These are phyloP conservation scores for Daedaleopsis nitida DNA, from an alignment of 768 basidiomycete genomes.

Conservation along the genomic window DNA sequence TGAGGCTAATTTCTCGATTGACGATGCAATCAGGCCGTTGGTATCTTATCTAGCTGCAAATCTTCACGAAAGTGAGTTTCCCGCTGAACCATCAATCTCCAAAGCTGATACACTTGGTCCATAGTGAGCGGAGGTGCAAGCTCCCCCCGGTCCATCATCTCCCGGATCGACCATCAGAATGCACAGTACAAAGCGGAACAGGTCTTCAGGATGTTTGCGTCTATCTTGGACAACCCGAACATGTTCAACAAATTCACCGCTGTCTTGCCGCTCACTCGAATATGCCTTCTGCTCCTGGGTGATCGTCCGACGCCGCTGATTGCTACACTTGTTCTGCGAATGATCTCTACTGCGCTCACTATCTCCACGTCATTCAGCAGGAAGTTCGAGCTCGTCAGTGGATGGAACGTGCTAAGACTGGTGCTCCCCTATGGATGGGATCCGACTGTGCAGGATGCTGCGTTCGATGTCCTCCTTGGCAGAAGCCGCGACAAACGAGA, in stretches of 20 bases:
- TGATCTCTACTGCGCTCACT: slow-evolving; percentile 59
- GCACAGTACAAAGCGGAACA: slow-evolving; percentile 64
- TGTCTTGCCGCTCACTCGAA: slow-evolving; percentile 75
- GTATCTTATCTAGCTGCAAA: slow-evolving; percentile 86
- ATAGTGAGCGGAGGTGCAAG: slow-evolving; percentile 16
- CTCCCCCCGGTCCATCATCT: slow-evolving; percentile 58
- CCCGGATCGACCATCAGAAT: slow-evolving; percentile 52
- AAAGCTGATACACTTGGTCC: neutral
- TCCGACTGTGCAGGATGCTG: slow-evolving; percentile 59
- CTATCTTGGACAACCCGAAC: slow-evolving; percentile 55
- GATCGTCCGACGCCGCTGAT: slow-evolving; percentile 65
- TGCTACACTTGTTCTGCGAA: slow-evolving; percentile 56
- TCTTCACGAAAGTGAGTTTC: slow-evolving; percentile 60
- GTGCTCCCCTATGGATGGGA: slow-evolving; percentile 74
- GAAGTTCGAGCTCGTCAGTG: slow-evolving; percentile 84
- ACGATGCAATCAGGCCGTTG: slow-evolving; percentile 81
- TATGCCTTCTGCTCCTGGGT: slow-evolving; percentile 79
- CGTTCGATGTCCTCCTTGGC: slow-evolving; percentile 72
- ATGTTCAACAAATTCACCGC: slow-evolving; percentile 66
- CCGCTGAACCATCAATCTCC: neutral
- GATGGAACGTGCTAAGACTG: slow-evolving; percentile 75
- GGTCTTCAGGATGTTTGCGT: slow-evolving; percentile 65
- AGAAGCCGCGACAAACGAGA: slow-evolving; percentile 28
- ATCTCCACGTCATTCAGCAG: slow-evolving; percentile 65
- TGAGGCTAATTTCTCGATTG: slow-evolving; percentile 67